Conservation (phyloP, 129 eudicot species). For the Pittosporum tobira region DNA sequence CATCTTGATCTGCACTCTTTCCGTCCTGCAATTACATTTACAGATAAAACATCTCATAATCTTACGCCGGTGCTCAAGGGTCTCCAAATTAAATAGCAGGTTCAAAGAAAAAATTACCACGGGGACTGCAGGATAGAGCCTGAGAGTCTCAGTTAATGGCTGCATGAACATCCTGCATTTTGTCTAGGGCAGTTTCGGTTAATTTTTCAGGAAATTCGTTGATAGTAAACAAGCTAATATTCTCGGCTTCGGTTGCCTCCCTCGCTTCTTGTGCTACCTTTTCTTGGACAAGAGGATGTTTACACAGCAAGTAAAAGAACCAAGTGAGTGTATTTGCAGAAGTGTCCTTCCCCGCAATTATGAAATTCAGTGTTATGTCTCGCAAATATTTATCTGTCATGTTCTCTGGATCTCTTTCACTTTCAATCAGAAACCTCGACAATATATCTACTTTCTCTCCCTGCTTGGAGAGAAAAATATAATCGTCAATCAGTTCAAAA, state of each 20-base stretch:
- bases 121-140: conserved; percentile 81
- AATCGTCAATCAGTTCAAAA: no score
- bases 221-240: conserved; percentile 10
- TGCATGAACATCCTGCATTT: conserved; percentile 79
- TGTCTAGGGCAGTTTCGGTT: conserved; percentile 50
- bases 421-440: conserved; percentile 57
- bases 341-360: conserved; percentile 71
- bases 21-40: conserved; percentile 27
- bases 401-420: conserved; percentile 40
- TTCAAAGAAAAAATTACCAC: conserved; percentile 23
- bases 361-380: conserved; percentile 62
- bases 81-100: no score
- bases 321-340: conserved; percentile 67
- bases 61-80: no score
- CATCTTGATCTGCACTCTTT: conserved; percentile 41
- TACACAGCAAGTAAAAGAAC: conserved; percentile 70
- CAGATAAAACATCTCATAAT: no score
- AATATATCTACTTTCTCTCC: conserved; percentile 57
- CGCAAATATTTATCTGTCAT: conserved; percentile 59
- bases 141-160: conserved; percentile 67
- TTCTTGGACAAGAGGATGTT: conserved; percentile 53
- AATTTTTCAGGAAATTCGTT: conserved; percentile 32
- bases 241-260: conserved; percentile 19
- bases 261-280: conserved; percentile 42
- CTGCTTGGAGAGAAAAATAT: conserved; percentile 18